Evolutionary conservation across 1,139 yeast genomes (phyloP), one percentile per base, ranked within the genome.

Genomic region (Scheffersomyces titani): DNA sequence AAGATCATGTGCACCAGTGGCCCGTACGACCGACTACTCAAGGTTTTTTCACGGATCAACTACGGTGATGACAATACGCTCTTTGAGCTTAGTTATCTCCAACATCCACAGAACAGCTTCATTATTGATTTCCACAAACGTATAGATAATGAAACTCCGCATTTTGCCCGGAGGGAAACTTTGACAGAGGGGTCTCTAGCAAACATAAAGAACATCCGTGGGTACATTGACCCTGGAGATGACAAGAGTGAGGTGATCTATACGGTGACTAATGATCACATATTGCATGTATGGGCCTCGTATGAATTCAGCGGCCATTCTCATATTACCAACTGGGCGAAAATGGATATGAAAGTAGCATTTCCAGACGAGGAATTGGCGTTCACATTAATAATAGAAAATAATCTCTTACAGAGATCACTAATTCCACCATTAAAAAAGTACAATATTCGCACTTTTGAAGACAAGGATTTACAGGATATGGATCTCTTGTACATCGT

Each of bases 1-100:
- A 76, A 87, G 52, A 84, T 93, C 24, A 88, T 93, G 3, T 65
- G 74, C 16, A 82, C 89, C 53, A 80, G 84, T 51, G 87, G 88
- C 0, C 74, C 74, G 51, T 84, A 81, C 66, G 97, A 91, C 67
- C 77, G 81, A 52, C 74, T 88, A 16, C 86, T 90, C 44, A 91
- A 90, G 67, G 80, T 92, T 4, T 93, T 97, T 97, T 81, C 87
- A 53, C 76, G 98, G 51, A 77, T 87, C 3, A 84, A 89, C 13
- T 90, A 87, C 65, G 94, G 90, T 13, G 78, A 80, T 48, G 88
- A 85, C 22, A 82, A 83, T 56, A 83, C 90, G 3, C 79, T 86
- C 24, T 92, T 92, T 69, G 97, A 90, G 65, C 76, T 92, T 61
- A 75, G 86, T 0, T 88, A 90, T 65, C 72, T 92, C 22, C 81